Conservation (phyloP, 306 rosid species). For the Prunus davidiana region DNA sequence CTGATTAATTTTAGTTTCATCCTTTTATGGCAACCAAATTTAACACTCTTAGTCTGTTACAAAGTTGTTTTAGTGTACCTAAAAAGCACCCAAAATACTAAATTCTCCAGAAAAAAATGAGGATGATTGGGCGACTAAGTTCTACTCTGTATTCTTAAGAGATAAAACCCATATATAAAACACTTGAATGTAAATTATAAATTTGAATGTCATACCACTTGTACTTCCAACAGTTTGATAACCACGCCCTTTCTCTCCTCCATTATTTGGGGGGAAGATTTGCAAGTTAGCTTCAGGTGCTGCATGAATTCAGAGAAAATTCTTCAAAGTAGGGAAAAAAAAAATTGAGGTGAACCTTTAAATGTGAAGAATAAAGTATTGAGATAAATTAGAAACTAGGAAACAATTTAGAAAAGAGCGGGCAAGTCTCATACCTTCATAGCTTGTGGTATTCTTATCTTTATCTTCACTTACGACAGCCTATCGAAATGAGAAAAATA, state of each 20-base stretch:
- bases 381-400: background rate
- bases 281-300: conserved; percentile 74
- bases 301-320: conserved; percentile 26
- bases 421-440: conserved; percentile 53
- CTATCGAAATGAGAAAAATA: conserved; percentile 28
- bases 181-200: too few species aligned
- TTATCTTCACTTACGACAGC: conserved; percentile 62
- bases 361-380: background rate
- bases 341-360: background rate
- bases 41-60: background rate
- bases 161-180: background rate
- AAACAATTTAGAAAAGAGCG: background rate
- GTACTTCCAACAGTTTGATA: conserved; percentile 74
- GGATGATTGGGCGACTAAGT: background rate
- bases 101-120: background rate
- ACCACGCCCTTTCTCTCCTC: conserved; percentile 57
- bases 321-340: conserved; percentile 4
- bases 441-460: conserved; percentile 42
- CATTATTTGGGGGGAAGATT: conserved; percentile 73
- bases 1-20: background rate
- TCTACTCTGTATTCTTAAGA: background rate
- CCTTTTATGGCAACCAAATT: background rate
- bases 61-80: background rate
- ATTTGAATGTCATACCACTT: conserved; percentile 39
- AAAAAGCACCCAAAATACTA: background rate